These are phyloP conservation scores for Buxus sempervirens DNA, from an alignment of 164 flowering plant genomes.

Conservation along the genomic window DNA sequence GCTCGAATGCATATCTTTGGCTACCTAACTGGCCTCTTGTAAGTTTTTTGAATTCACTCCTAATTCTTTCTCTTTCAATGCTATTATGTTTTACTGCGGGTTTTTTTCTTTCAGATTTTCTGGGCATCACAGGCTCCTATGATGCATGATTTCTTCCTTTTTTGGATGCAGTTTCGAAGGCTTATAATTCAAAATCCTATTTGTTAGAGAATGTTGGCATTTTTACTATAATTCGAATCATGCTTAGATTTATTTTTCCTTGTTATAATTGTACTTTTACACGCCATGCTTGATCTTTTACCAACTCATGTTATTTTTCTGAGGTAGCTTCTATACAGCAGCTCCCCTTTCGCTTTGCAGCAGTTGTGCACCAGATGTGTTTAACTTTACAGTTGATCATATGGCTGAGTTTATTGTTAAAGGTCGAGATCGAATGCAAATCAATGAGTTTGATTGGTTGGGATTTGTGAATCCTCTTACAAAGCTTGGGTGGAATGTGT, in stretches of 20 bases:
- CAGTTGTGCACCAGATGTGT: slow-evolving; percentile 43
- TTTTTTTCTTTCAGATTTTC: neutral
- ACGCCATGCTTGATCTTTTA: neutral
- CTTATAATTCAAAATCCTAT: no score
- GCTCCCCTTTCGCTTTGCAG: slow-evolving; percentile 84
- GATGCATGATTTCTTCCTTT: neutral
- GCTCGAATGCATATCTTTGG: slow-evolving; percentile 89
- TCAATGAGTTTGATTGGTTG: slow-evolving; percentile 43
- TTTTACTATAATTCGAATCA: neutral
- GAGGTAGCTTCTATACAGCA: slow-evolving; percentile 70
- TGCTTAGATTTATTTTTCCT: neutral
- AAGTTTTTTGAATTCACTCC: slow-evolving; percentile 32
- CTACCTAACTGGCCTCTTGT: slow-evolving; percentile 85
- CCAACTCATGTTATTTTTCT: slow-evolving; percentile 17
- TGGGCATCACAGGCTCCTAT: no score
- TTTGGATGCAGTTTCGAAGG: neutral
- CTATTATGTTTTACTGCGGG: neutral
- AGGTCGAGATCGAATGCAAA: slow-evolving; percentile 43
- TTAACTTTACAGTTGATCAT: slow-evolving; percentile 29
- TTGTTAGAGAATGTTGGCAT: no score
- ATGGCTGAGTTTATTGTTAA: slow-evolving; percentile 45
- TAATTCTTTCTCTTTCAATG: neutral
- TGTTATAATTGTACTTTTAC: neutral
- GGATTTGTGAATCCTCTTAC: slow-evolving; percentile 46
- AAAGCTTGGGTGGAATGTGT: slow-evolving; percentile 57